phyloP scores from a whole-genome alignment of 805 yeast genomes.

The Lipomyces yamanashiensis region DNA sequence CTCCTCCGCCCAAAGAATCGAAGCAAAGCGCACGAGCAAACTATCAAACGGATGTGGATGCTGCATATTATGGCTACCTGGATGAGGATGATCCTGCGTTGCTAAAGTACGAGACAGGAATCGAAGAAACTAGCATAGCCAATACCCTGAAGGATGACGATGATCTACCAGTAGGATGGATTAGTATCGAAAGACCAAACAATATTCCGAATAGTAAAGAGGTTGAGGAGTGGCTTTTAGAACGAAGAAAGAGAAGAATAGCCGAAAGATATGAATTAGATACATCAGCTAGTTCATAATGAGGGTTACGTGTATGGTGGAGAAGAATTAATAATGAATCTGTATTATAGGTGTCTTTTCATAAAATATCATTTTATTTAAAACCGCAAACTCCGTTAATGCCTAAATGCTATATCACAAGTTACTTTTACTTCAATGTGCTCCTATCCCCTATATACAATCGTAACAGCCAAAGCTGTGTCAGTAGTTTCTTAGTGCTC shows the following conservation, averaged over 20 bases:
- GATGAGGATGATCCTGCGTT: constrained; percentile 37
- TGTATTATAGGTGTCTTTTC: constrained; percentile 4
- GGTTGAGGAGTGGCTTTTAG: constrained; percentile 39
- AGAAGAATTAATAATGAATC: background rate
- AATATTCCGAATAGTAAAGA: constrained; percentile 38
- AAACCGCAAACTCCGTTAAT: background rate
- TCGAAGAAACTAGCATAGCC: constrained; percentile 28
- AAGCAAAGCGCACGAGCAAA: constrained; percentile 1
- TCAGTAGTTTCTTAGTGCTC: constrained; percentile 12
- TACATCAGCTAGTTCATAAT: background rate
- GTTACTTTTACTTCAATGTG: background rate
- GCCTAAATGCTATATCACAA: background rate
- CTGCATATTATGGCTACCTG: constrained; percentile 43
- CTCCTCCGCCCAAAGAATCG: constrained; percentile 42
- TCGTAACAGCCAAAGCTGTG: constrained; percentile 19
- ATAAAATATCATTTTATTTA: background rate
- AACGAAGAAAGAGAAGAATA: constrained; percentile 22
- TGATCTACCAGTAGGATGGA: constrained; percentile 24
- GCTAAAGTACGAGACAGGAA: constrained; percentile 34
- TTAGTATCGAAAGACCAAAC: constrained; percentile 24
- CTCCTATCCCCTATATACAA: constrained; percentile 17
- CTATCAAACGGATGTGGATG: constrained; percentile 33
- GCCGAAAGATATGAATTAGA: constrained; percentile 23
- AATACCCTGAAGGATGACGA: constrained; percentile 22
- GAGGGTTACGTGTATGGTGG: background rate